Percentiles rank a stretch among this genome's conserved stretches.
phyloP scores from a whole-genome alignment of 1,284 basidiomycete genomes.

The Xanthoconium separans region DNA sequence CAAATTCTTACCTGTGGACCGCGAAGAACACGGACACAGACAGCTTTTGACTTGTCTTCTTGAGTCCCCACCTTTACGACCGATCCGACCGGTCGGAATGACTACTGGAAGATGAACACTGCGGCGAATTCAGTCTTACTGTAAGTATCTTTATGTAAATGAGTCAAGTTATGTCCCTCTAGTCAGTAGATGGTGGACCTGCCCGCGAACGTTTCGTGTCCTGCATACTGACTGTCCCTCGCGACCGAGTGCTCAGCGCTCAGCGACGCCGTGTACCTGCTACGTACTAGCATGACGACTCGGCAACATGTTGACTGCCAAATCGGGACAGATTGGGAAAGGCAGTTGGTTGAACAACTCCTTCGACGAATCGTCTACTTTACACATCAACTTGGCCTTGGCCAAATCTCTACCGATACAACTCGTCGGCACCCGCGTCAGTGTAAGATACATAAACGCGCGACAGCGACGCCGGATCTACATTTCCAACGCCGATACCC shows the following conservation, averaged over 20 bases:
- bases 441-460: neutral
- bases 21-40: too few species aligned
- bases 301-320: neutral
- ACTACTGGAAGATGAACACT: constrained; percentile 1
- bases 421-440: neutral
- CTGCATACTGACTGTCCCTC: too few species aligned
- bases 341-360: neutral
- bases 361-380: too few species aligned
- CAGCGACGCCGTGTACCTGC: too few species aligned
- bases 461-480: constrained; percentile 5
- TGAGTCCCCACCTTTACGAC: too few species aligned
- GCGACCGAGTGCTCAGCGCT: too few species aligned
- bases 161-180: neutral
- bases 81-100: neutral
- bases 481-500: constrained; percentile 9
- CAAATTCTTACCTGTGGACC: too few species aligned
- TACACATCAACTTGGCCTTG: neutral
- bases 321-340: constrained; percentile 13
- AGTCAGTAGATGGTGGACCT: too few species aligned
- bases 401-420: neutral
- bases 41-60: too few species aligned
- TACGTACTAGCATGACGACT: too few species aligned
- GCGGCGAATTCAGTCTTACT: neutral
- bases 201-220: too few species aligned
- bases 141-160: too few species aligned